A percentile compares a stretch with the other conserved stretches of the same genome.
Conservation (phyloP, 1,284 basidiomycete genomes). For the Puccinia polysora region DNA sequence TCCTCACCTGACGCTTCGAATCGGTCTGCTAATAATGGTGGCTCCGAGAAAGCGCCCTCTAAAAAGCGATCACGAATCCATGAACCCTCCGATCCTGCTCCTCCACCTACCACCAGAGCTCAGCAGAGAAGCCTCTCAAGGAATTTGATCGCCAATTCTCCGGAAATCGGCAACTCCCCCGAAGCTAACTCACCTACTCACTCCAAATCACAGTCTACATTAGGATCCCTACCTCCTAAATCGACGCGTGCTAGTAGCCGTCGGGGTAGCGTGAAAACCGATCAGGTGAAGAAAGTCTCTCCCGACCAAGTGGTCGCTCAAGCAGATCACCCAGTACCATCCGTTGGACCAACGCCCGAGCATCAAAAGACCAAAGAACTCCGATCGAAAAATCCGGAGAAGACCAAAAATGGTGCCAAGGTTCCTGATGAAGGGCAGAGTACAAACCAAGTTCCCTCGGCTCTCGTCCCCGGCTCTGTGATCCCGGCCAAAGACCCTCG, state of each 20-base stretch:
- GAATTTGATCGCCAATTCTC: background rate
- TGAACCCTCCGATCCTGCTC: constrained; percentile 10
- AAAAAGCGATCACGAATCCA: constrained; percentile 17
- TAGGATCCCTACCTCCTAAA: constrained; percentile 7
- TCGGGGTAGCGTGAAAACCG: constrained; percentile 14
- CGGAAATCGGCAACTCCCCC: constrained; percentile 11
- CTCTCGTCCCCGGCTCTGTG: constrained; percentile 4
- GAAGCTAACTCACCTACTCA: constrained; percentile 22
- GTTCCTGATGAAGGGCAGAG: background rate
- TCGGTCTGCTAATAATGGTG: constrained; percentile 31
- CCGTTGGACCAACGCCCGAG: background rate
- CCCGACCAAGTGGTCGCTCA: background rate
- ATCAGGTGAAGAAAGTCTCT: background rate
- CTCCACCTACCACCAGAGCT: constrained; percentile 24
- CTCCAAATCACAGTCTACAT: constrained; percentile 11
- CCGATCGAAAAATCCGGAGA: constrained; percentile 9
- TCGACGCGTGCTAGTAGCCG: constrained; percentile 20
- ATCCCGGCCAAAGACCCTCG: background rate
- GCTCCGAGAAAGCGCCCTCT: constrained; percentile 9
- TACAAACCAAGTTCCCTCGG: background rate
- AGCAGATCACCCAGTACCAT: background rate
- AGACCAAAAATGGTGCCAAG: constrained; percentile 16
- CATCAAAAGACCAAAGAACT: constrained; percentile 10
- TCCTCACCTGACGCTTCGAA: constrained; percentile 28
- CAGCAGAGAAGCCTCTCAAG: constrained; percentile 27